Evolutionary conservation across 2,329 filamentous ascomycete species (phyloP).

Genomic region (Chrysoporthe austroafricana): DNA sequence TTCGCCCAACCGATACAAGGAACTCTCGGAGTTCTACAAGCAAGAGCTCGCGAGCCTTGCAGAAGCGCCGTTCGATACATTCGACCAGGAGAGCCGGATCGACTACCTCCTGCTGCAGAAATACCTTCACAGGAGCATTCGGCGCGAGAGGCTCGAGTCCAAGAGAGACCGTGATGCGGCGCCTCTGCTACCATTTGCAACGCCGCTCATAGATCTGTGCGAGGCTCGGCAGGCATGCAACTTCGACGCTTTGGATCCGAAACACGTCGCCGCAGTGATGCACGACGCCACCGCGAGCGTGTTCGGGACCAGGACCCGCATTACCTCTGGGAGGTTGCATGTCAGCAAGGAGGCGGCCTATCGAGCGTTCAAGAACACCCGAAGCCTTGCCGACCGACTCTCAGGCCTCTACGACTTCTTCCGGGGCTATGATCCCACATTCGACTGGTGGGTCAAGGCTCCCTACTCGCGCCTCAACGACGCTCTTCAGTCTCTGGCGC

Average conservation of each 20-base stretch:
- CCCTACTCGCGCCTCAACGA: constrained; percentile 47
- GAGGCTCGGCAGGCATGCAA: constrained; percentile 51
- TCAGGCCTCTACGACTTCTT: constrained; percentile 56
- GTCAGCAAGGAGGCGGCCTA: constrained; percentile 49
- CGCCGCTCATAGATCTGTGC: constrained; percentile 47
- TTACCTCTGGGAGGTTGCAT: constrained; percentile 41
- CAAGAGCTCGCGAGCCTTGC: constrained; percentile 46
- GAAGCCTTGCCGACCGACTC: constrained; percentile 46
- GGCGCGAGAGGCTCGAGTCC: constrained; percentile 45
- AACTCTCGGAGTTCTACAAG: constrained; percentile 46
- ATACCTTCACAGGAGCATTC: constrained; percentile 43
- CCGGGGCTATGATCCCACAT: constrained; percentile 57
- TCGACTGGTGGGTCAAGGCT: constrained; percentile 58
- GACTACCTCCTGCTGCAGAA: constrained; percentile 56
- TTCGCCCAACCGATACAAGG: constrained; percentile 45
- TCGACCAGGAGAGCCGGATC: constrained; percentile 49
- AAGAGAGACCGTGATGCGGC: constrained; percentile 42
- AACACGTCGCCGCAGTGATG: constrained; percentile 48
- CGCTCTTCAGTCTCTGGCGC: constrained; percentile 41
- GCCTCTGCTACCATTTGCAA: constrained; percentile 50
- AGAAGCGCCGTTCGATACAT: constrained; percentile 38
- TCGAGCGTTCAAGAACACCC: constrained; percentile 49
- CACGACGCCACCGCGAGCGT: constrained; percentile 42
- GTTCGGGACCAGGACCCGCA: constrained; percentile 37
- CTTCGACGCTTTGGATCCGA: constrained; percentile 42